Evolutionary conservation across 768 basidiomycete genomes (phyloP), one percentile per base, ranked within the genome.

Genomic region (Tylopilus felleus): DNA sequence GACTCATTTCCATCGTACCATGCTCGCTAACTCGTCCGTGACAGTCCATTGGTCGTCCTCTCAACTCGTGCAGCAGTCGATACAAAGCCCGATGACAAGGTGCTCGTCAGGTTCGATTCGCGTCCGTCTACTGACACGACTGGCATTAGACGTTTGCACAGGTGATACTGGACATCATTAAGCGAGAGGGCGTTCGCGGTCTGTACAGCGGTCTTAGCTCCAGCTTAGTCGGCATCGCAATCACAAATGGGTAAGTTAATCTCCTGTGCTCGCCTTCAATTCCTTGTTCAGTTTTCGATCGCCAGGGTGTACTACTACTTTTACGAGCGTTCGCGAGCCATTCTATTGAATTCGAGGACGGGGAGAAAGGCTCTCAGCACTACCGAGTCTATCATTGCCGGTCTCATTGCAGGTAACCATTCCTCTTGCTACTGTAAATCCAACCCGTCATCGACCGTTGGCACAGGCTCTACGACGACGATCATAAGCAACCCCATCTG

Each of bases 21-120:
- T 38, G 36, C 29, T 55, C 35, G 40, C 50, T 63, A 33, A 57
- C 46, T 38, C 38, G 33, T 53, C 40, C 39, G 36, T 17, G 17
- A 41, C 53, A 97, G 93, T 66, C 97, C 97, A 8, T 79, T 99
- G 33, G 85, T 97, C 55, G 89, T 93, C 68, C 73, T 98, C 39
- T 95, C 92, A 8, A 98, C 96, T 2, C 82, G 95, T 46, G 92
- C 93, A 4, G 96, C 95, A 8, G 92, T 98, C 5, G 87, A 92
- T 60, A 86, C 88, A 1, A 90, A 86, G 74, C 85, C 80, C 44
- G 81, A 88, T 58, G 73, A 83, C 56, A 88, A 91, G 79, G 93
- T 89, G 40, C 40, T 14, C 28, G 21, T n/a, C 31, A 41, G n/a
- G 10, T 38, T 9, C 5, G 9, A 10, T 16, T 31, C 12, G 27